These are phyloP conservation scores for Aphanomyces euteiches DNA, from an alignment of 352 stramenopile genomes.

Conservation along the genomic window DNA sequence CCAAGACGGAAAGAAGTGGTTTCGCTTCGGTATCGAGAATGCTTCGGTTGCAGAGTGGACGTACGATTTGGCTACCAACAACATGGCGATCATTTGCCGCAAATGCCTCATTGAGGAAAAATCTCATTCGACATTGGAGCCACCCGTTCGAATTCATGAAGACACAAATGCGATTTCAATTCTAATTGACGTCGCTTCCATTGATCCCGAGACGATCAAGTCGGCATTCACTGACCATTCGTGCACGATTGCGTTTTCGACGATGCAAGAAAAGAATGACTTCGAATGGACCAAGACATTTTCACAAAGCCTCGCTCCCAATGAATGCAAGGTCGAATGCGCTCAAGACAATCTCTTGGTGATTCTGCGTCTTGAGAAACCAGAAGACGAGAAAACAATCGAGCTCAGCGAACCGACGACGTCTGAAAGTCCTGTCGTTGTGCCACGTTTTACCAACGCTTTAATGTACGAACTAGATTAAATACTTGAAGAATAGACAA, in stretches of 20 bases:
- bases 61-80: slow-evolving; percentile 10
- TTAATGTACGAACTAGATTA: slow-evolving; percentile 6
- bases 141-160: slow-evolving; percentile 3
- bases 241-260: not conserved
- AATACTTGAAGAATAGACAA: not conserved
- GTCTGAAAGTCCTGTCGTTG: not conserved
- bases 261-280: not conserved
- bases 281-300: not conserved
- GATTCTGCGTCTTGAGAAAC: slow-evolving; percentile 5
- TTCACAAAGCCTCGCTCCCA: not conserved
- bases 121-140: not conserved
- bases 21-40: not conserved
- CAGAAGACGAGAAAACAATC: not conserved
- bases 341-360: slow-evolving; percentile 21
- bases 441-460: slow-evolving; percentile 6
- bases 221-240: slow-evolving; percentile 5
- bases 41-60: slow-evolving; percentile 8
- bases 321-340: slow-evolving; percentile 1
- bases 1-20: not conserved
- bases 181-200: slow-evolving; percentile 3
- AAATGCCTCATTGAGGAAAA: not conserved
- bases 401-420: not conserved
- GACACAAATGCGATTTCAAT: not conserved
- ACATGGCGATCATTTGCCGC: slow-evolving; percentile 21
- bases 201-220: not conserved